Evolutionary conservation across 305 asterid species (phyloP).

Genomic region (Solanum aculeatissimum): DNA sequence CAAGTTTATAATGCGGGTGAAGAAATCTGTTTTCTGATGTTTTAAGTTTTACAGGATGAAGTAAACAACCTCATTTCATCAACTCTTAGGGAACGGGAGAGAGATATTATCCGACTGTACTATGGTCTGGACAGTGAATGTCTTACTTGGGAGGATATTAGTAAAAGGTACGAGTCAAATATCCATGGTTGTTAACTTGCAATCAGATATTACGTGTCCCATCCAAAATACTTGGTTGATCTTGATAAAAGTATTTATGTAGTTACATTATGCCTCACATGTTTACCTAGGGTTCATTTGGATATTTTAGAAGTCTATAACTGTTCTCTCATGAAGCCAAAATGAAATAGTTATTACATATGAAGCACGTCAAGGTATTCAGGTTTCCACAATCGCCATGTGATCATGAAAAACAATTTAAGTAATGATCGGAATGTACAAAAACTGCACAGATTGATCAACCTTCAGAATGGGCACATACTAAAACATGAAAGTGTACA

Average conservation of each 20-base stretch:
- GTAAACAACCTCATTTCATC: conserved; percentile 58
- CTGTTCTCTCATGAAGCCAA: background rate
- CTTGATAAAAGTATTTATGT: background rate
- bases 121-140: conserved; percentile 81
- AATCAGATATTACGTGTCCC: background rate
- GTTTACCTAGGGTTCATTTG: background rate
- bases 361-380: background rate
- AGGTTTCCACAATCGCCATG: background rate
- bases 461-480: background rate
- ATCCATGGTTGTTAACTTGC: background rate
- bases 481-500: background rate
- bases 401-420: background rate
- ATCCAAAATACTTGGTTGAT: background rate
- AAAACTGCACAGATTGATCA: background rate
- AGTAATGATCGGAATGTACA: background rate
- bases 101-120: conserved; percentile 76
- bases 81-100: conserved; percentile 65
- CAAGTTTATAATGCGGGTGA: background rate
- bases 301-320: background rate
- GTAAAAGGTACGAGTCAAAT: conserved; percentile 47
- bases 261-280: background rate
- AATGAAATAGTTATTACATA: background rate
- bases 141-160: conserved; percentile 98
- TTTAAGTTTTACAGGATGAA: conserved; percentile 54
- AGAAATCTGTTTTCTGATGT: background rate